A percentile compares a stretch with the other conserved stretches of the same genome.
These are phyloP conservation scores for Mycena sp. DNA, from an alignment of 1,284 basidiomycete genomes.

Conservation along the genomic window DNA sequence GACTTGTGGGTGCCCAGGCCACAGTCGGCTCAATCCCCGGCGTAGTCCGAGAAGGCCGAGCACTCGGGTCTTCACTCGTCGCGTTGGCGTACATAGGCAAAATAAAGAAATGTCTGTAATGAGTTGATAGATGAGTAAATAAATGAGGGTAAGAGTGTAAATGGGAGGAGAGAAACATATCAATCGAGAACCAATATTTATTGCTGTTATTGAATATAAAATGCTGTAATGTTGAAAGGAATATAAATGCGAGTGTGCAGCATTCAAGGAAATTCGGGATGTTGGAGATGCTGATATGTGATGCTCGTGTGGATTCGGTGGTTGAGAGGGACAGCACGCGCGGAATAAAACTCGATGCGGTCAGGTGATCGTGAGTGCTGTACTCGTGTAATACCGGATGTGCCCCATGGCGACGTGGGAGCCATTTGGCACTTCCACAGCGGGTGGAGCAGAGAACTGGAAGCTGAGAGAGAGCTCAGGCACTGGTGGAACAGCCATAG, in stretches of 20 bases:
- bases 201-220: background rate
- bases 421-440: background rate
- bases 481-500: no score
- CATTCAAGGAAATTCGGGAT: background rate
- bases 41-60: no score
- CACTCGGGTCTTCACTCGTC: constrained; percentile 6
- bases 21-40: constrained; percentile 8
- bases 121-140: background rate
- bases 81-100: background rate
- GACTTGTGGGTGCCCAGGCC: constrained; percentile 4
- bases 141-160: background rate
- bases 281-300: constrained; percentile 2
- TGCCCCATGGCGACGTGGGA: background rate
- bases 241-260: background rate
- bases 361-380: constrained; percentile 1
- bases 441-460: no score
- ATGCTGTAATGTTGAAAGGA: background rate
- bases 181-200: constrained; percentile 4
- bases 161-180: background rate
- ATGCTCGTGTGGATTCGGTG: background rate
- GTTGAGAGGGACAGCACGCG: background rate
- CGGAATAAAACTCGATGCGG: background rate
- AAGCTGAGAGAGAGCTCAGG: no score
- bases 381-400: background rate
- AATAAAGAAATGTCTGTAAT: background rate